Conservation (phyloP, 139 green algal species). For the Chlorella sorokiniana region DNA sequence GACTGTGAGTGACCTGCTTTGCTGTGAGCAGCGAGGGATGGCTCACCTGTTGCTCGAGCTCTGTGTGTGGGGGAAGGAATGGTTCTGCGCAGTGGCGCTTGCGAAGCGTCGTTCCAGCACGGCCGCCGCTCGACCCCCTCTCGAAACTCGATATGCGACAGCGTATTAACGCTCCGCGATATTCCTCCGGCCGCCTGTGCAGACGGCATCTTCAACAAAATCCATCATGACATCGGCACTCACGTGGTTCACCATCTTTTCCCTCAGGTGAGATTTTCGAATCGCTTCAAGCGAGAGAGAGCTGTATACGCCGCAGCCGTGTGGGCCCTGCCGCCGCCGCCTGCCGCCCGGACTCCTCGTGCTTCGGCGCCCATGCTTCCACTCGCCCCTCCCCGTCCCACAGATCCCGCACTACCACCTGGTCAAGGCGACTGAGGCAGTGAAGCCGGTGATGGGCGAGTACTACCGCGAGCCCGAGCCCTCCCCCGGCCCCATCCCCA, state of each 20-base stretch:
- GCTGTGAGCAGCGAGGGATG: no score
- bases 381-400: background rate
- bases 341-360: background rate
- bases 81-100: no score
- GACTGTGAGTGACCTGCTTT: conserved; percentile 76
- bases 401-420: conserved; percentile 97
- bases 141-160: no score
- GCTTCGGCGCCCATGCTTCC: no score
- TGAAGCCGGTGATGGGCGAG: conserved; percentile 90
- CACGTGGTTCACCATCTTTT: conserved; percentile 97
- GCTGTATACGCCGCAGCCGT: no score
- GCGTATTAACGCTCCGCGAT: no score
- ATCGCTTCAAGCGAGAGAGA: no score
- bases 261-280: conserved; percentile 60
- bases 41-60: no score
- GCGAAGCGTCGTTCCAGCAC: no score
- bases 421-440: conserved; percentile 84
- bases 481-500: conserved; percentile 70
- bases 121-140: no score
- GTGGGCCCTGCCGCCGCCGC: background rate
- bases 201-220: conserved; percentile 95
- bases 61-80: no score
- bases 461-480: conserved; percentile 81
- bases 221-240: conserved; percentile 96
- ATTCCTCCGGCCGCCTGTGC: no score